Conservation (phyloP, 176 grass and related monocot species). For the Bonia amplexicaulis region DNA sequence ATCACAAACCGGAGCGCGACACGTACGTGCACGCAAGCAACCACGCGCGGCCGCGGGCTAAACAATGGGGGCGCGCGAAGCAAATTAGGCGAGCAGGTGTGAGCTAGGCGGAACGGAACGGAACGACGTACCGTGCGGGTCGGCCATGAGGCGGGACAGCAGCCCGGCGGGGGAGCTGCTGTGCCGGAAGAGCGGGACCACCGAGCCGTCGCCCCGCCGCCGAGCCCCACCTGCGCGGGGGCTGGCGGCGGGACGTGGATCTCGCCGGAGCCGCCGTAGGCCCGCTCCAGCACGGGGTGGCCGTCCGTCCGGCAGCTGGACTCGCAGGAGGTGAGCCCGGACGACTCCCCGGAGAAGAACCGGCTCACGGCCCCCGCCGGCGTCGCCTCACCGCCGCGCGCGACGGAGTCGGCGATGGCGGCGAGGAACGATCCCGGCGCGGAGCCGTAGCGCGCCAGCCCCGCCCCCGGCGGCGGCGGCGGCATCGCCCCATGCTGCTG, state of each 20-base stretch:
- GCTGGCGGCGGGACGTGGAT: conserved; percentile 27
- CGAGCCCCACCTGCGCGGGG: neutral
- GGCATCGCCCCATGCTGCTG: conserved; percentile 24
- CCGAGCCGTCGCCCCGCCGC: neutral
- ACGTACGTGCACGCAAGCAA: neutral
- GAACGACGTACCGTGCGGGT: conserved; percentile 50
- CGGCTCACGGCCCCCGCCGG: conserved; percentile 18
- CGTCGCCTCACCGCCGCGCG: neutral
- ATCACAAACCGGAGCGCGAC: neutral
- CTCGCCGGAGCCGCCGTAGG: conserved; percentile 39
- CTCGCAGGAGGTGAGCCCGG: conserved; percentile 62
- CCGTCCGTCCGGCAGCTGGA: conserved; percentile 52
- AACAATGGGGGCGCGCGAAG: neutral
- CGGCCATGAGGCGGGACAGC: conserved; percentile 70
- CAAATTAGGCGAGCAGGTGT: neutral
- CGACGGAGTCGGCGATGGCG: conserved; percentile 54
- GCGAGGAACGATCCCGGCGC: conserved; percentile 70
- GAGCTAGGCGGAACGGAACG: no score
- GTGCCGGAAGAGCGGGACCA: conserved; percentile 46
- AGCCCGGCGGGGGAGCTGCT: conserved; percentile 88
- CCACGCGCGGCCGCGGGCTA: neutral
- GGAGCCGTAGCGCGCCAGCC: conserved; percentile 66
- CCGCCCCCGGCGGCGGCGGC: conserved; percentile 2
- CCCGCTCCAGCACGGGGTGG: neutral
- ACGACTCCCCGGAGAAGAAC: conserved; percentile 59